These are phyloP conservation scores for Rhizophagus sp. DNA, from an alignment of 192 early-diverging fungal species.

Conservation along the genomic window DNA sequence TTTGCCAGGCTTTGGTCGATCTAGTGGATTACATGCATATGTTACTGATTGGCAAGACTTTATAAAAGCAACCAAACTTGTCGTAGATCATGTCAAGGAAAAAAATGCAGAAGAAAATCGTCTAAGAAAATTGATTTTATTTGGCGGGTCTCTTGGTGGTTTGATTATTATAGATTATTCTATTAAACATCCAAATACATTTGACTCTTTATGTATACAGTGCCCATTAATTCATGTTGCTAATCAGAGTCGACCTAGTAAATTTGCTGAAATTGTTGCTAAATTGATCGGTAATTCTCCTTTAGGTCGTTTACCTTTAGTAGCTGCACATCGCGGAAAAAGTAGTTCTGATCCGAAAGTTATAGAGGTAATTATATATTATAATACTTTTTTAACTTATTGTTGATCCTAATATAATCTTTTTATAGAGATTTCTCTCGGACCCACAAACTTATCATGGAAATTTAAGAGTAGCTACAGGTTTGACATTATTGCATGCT, in stretches of 20 bases:
- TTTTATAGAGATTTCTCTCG: background rate
- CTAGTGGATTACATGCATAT: slow-evolving; percentile 26
- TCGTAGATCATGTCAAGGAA: slow-evolving; percentile 20
- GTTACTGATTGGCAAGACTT: slow-evolving; percentile 5
- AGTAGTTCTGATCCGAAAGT: slow-evolving; percentile 10
- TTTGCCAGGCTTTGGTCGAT: slow-evolving; percentile 27
- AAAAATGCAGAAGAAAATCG: background rate
- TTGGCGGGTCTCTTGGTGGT: slow-evolving; percentile 25
- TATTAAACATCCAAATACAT: slow-evolving; percentile 13
- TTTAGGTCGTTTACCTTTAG: slow-evolving; percentile 17
- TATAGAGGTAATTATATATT: background rate
- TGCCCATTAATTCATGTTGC: slow-evolving; percentile 20
- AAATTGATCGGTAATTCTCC: slow-evolving; percentile 9
- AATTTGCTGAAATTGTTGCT: slow-evolving; percentile 9
- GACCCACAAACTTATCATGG: slow-evolving; percentile 28
- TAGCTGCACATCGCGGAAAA: slow-evolving; percentile 7
- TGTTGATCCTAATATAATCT: background rate
- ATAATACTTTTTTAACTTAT: background rate
- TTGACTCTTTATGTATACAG: slow-evolving; percentile 9
- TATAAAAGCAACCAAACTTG: slow-evolving; percentile 6
- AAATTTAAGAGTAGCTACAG: slow-evolving; percentile 19
- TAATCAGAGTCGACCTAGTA: background rate
- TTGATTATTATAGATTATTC: slow-evolving; percentile 16
- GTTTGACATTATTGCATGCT: background rate
- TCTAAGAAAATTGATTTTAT: slow-evolving; percentile 8